Base-by-base conservation (phyloP, 257 asterid genomes). In the Solanum stenotomum region DNA sequence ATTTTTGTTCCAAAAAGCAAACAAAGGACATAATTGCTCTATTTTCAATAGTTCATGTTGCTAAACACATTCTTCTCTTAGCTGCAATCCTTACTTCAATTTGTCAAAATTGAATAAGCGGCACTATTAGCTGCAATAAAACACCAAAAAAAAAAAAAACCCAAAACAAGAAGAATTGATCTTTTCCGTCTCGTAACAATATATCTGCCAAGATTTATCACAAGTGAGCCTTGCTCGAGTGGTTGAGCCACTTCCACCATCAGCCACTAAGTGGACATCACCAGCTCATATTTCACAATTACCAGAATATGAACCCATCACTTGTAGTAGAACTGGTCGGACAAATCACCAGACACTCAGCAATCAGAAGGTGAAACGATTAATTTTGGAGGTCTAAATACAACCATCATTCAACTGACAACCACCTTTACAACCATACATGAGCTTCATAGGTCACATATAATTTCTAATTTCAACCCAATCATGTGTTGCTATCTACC, bases 281-380 rank as follows among this genome's bases (percentile, higher is more conserved):
- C 59, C 8, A 49, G 59, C 59, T 49, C 59, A 49, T 14, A 49
- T 49, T 49, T 49, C 59, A 49, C 59, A 46, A 46, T 46, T 46
- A 46, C 56, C 56, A 46, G 20, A 46, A 46, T 46, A 46, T 46
- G 56, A 14, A 46, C 56, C 56, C 59, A 46, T 46, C 59, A 46
- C 59, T 46, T 46, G 14, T 14, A 13, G 59, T 49, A 49, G 8
- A 59, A 59, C 67, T 38, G 38, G 84, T 59, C 33, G 5, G 63
- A 85, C 76, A 38, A 79, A 87, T 83, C 87, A 72, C 42, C 88
- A 4, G 25, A 84, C 89, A 83, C 83, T 85, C 76, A 87, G 87
- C 85, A 87, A 78, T 49, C 77, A 25, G 27, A 31, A 44, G 44
- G 70, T 14, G 29, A 87, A 34, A 75, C 6, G 40, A 63, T 35